A percentile compares a stretch with the other conserved stretches of the same genome.
These are phyloP conservation scores for Kentomonas sorsogonicus DNA, from an alignment of 208 protist species.

Conservation along the genomic window DNA sequence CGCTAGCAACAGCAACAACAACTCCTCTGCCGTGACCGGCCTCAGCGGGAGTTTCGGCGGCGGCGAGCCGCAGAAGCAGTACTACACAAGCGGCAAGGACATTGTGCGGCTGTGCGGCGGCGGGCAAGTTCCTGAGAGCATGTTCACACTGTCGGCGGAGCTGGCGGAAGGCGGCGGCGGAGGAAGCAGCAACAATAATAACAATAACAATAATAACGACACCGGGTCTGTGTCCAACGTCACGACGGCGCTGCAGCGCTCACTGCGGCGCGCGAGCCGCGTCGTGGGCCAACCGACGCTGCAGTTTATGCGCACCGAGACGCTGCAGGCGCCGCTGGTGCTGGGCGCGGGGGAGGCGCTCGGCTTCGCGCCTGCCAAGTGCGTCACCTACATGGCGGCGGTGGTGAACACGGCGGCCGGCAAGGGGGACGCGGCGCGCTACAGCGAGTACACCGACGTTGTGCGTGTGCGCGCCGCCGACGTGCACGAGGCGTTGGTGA, in stretches of 20 bases:
- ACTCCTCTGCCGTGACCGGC: not conserved
- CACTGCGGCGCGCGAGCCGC: constrained; percentile 55
- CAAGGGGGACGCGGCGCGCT: constrained; percentile 15
- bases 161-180: constrained; percentile 8
- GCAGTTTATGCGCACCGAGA: constrained; percentile 41
- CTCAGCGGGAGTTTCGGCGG: constrained; percentile 11
- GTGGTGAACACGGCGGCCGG: constrained; percentile 3
- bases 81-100: constrained; percentile 66
- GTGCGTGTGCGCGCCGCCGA: constrained; percentile 62
- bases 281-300: constrained; percentile 75
- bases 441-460: constrained; percentile 45
- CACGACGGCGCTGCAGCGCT: constrained; percentile 64
- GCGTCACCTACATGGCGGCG: constrained; percentile 29
- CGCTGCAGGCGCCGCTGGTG: constrained; percentile 50
- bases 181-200: constrained; percentile 10
- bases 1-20: constrained; percentile 5
- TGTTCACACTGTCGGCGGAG: too few relatives aligned
- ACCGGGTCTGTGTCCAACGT: constrained; percentile 53
- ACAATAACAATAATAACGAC: constrained; percentile 26
- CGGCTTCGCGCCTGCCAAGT: constrained; percentile 52
- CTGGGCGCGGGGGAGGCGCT: constrained; percentile 64
- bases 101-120: constrained; percentile 52
- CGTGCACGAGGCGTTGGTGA: constrained; percentile 56
- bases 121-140: too few relatives aligned
- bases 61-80: constrained; percentile 41